Percentiles rank a stretch among this genome's conserved stretches.
Conservation (phyloP, 2,329 filamentous ascomycete species). For the Phialophora chinensis region DNA sequence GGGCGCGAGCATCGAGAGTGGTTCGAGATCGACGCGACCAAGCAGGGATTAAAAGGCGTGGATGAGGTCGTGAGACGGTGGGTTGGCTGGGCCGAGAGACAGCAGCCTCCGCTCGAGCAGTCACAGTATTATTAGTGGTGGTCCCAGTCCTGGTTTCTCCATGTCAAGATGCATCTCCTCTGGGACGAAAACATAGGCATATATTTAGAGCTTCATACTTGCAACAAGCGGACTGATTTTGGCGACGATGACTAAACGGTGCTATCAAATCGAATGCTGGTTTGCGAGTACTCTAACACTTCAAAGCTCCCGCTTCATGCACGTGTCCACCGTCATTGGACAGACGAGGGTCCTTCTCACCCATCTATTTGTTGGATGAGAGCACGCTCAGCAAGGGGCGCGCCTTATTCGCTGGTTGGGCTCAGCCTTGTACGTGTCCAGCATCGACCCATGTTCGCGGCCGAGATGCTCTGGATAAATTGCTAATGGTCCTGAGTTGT, state of each 20-base stretch:
- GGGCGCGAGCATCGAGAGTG: conserved; percentile 89
- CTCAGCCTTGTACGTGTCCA: not conserved
- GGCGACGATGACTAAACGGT: not conserved
- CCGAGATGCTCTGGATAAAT: not conserved
- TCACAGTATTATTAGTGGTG: conserved; percentile 7
- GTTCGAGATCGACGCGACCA: conserved; percentile 84
- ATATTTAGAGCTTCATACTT: no score
- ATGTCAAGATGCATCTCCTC: not conserved
- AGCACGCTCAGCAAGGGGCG: conserved; percentile 18
- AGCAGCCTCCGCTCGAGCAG: not conserved
- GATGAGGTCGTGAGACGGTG: conserved; percentile 81
- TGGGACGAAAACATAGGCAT: not conserved
- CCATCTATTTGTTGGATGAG: not conserved
- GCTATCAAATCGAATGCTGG: not conserved
- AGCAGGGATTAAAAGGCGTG: conserved; percentile 70
- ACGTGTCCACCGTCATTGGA: not conserved
- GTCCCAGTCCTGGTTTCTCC: not conserved
- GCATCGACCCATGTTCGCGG: not conserved
- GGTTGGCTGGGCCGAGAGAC: conserved; percentile 77
- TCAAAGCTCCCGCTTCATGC: not conserved
- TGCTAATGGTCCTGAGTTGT: not conserved
- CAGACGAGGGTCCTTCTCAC: not conserved
- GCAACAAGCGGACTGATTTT: not conserved
- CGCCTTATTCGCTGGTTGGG: conserved; percentile 9
- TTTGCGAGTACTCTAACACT: not conserved